These are phyloP conservation scores for Dictyostelium citrinum DNA, from an alignment of 78 protist species.

Conservation along the genomic window DNA sequence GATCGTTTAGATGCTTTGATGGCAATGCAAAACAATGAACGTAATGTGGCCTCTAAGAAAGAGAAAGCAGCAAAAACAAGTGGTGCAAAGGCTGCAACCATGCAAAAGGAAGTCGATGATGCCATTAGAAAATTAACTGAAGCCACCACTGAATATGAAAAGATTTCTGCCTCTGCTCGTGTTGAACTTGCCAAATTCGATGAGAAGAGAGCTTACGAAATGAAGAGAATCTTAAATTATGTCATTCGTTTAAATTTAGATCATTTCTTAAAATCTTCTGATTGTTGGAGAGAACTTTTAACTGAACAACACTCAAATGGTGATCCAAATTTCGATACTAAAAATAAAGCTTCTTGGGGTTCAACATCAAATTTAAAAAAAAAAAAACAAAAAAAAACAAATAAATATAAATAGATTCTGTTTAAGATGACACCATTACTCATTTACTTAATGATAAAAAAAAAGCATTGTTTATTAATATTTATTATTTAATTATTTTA, in stretches of 20 bases:
- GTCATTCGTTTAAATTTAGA: conserved; percentile 69
- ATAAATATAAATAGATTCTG: background rate
- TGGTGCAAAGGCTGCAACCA: background rate
- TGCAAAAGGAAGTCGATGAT: conserved; percentile 33
- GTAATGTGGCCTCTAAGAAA: conserved; percentile 13
- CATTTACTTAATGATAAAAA: no score
- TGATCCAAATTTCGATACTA: conserved; percentile 22
- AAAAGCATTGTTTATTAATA: no score
- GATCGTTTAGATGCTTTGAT: conserved; percentile 67
- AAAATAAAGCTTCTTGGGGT: conserved; percentile 74
- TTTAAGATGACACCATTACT: background rate
- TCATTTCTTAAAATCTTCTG: conserved; percentile 60
- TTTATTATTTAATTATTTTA: no score
- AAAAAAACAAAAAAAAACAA: background rate
- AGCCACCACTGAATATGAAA: conserved; percentile 27
- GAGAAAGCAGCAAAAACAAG: conserved; percentile 55
- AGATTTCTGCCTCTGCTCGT: conserved; percentile 44
- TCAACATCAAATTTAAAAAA: background rate
- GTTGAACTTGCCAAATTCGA: conserved; percentile 43
- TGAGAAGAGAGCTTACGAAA: conserved; percentile 55
- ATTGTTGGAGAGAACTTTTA: conserved; percentile 62
- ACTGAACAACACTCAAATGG: conserved; percentile 60
- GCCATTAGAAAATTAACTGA: conserved; percentile 28
- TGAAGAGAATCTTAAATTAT: conserved; percentile 64
- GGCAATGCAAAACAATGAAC: conserved; percentile 45